Evolutionary conservation across 2,329 filamentous ascomycete genomes (phyloP).

Genomic region (Talaromyces sp.): DNA sequence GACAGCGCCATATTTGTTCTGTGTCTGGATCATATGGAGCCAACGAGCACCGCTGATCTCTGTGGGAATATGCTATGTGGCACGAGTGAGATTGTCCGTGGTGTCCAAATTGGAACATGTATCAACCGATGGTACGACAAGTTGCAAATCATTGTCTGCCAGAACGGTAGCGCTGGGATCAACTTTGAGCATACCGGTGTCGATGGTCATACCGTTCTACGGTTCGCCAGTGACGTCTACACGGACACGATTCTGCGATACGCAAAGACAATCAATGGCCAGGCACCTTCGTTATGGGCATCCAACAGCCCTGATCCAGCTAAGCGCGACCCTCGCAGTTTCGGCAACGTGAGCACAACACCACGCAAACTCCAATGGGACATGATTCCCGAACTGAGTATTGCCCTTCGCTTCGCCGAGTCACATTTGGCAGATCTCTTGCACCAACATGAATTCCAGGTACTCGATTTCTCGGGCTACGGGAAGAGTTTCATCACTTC

Average conservation of each 20-base stretch:
- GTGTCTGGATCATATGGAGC: slow-evolving; percentile 90
- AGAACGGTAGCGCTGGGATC: slow-evolving; percentile 96
- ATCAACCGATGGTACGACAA: slow-evolving; percentile 99
- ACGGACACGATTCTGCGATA: slow-evolving; percentile 97
- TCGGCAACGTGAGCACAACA: slow-evolving; percentile 88
- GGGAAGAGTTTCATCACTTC: slow-evolving; percentile 98
- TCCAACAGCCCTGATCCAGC: slow-evolving; percentile 87
- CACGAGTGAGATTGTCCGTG: slow-evolving; percentile 84
- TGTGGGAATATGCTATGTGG: slow-evolving; percentile 99
- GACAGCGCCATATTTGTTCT: slow-evolving; percentile 91
- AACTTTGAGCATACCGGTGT: slow-evolving; percentile 99
- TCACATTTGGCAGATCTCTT: slow-evolving; percentile 91
- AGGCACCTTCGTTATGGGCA: slow-evolving; percentile 87
- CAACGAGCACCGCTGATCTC: slow-evolving; percentile 74
- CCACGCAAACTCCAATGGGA: slow-evolving; percentile 98
- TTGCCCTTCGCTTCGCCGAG: slow-evolving; percentile 91
- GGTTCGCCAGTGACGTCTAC: slow-evolving; percentile 94
- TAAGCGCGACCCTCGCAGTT: slow-evolving; percentile 85
- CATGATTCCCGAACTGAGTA: slow-evolving; percentile 86
- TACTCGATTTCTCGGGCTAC: slow-evolving; percentile 82
- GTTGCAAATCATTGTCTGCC: slow-evolving; percentile 97
- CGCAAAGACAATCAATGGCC: slow-evolving; percentile 90
- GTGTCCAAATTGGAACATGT: slow-evolving; percentile 94
- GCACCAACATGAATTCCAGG: slow-evolving; percentile 93
- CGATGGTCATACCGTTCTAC: slow-evolving; percentile 92